Conservation (phyloP, 805 yeast species). For the Wickerhamiella musiphila region DNA sequence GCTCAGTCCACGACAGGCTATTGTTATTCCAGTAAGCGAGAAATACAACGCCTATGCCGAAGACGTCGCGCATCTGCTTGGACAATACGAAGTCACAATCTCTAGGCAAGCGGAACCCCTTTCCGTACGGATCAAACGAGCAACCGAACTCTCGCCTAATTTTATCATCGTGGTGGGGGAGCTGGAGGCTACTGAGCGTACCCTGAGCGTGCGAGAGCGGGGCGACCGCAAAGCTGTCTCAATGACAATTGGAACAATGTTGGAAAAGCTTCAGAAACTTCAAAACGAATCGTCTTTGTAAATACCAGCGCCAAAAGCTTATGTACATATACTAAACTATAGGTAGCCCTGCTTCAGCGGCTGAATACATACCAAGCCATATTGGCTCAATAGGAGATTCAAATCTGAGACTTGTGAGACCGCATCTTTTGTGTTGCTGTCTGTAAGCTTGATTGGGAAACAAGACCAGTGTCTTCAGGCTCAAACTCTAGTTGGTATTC, state of each 20-base stretch:
- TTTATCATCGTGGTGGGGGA: constrained; percentile 80
- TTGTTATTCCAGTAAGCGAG: constrained; percentile 55
- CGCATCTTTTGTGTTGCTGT: too few relatives aligned
- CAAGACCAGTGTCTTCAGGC: constrained; percentile 2
- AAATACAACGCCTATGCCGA: constrained; percentile 39
- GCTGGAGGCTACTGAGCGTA: constrained; percentile 44
- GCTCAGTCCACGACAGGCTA: constrained; percentile 83
- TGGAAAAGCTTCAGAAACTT: too few relatives aligned
- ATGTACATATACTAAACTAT: too few relatives aligned
- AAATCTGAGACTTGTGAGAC: too few relatives aligned
- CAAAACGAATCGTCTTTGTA: too few relatives aligned
- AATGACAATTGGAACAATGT: constrained; percentile 29
- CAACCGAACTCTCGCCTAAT: constrained; percentile 54
- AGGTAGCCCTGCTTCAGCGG: too few relatives aligned
- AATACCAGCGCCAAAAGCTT: too few relatives aligned
- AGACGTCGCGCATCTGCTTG: constrained; percentile 30
- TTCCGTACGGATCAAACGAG: constrained; percentile 66
- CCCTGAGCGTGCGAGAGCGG: constrained; percentile 47
- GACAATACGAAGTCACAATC: constrained; percentile 55
- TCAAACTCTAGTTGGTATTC: constrained; percentile 14
- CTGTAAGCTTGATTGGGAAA: too few relatives aligned
- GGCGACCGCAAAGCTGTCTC: constrained; percentile 28
- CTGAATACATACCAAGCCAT: too few relatives aligned
- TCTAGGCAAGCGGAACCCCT: constrained; percentile 64
- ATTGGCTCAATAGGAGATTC: too few relatives aligned